These are phyloP conservation scores for Camelina hispida DNA, from an alignment of 345 rosid species.

Conservation along the genomic window DNA sequence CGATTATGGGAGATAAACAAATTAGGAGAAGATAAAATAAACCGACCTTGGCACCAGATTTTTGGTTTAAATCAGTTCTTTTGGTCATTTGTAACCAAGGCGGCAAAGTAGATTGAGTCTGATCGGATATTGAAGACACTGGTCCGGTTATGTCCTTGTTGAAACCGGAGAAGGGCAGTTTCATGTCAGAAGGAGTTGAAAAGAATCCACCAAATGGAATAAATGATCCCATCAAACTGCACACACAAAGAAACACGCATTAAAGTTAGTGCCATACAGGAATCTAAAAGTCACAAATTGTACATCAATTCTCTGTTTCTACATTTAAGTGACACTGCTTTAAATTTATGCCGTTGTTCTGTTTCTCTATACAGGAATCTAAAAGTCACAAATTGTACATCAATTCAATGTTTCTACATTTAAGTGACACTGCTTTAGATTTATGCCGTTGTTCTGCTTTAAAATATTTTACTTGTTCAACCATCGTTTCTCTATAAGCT, in stretches of 20 bases:
- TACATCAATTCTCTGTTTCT: neutral
- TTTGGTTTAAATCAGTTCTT: slow-evolving; percentile 47
- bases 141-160: slow-evolving; percentile 30
- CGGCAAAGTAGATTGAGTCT: slow-evolving; percentile 60
- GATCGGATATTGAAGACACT: slow-evolving; percentile 63
- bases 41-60: slow-evolving; percentile 54
- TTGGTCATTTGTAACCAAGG: slow-evolving; percentile 79
- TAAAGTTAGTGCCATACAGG: slow-evolving; percentile 19
- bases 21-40: slow-evolving; percentile 7
- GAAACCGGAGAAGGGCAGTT: slow-evolving; percentile 48
- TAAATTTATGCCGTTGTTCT: no score
- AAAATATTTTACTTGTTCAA: neutral
- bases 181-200: slow-evolving; percentile 63
- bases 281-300: slow-evolving; percentile 10
- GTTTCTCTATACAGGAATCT: neutral
- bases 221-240: slow-evolving; percentile 95
- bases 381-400: slow-evolving; percentile 15
- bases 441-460: no score
- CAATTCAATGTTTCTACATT: neutral
- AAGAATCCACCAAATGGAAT: slow-evolving; percentile 94
- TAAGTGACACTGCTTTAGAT: neutral
- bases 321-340: neutral
- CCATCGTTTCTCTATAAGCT: neutral
- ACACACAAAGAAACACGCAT: neutral
- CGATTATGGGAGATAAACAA: slow-evolving; percentile 1